Conservation (phyloP, 192 early-diverging fungal species). For the Dissophora ornata region DNA sequence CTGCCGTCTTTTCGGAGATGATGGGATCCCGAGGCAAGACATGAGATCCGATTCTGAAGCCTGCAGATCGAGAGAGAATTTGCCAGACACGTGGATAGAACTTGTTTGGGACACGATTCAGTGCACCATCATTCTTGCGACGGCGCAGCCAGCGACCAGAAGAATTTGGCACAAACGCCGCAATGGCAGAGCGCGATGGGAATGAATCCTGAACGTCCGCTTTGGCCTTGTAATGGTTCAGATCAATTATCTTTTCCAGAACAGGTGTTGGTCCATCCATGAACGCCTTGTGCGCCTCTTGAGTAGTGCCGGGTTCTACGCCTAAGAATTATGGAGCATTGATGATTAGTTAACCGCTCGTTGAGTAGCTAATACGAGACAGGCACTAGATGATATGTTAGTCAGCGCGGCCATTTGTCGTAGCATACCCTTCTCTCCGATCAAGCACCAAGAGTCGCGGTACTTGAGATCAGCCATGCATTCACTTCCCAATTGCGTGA, state of each 20-base stretch:
- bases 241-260: constrained; percentile 62
- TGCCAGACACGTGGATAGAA: constrained; percentile 85
- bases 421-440: constrained; percentile 77
- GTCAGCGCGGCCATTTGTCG: not conserved
- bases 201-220: constrained; percentile 17
- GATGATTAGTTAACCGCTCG: no score
- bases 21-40: constrained; percentile 81
- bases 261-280: constrained; percentile 70
- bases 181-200: constrained; percentile 50
- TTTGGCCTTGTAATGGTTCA: constrained; percentile 60
- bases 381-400: not conserved
- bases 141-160: constrained; percentile 78
- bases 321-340: constrained; percentile 6
- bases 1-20: constrained; percentile 82
- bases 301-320: constrained; percentile 53
- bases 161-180: constrained; percentile 56
- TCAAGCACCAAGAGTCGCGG: constrained; percentile 87
- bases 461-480: constrained; percentile 67
- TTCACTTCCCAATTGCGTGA: constrained; percentile 71
- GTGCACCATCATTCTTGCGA: constrained; percentile 84
- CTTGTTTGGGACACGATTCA: constrained; percentile 82
- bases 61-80: constrained; percentile 69
- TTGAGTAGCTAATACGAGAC: no score
- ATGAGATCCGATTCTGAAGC: constrained; percentile 68
- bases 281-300: constrained; percentile 67